Evolutionary conservation across 2,329 filamentous ascomycete species (phyloP), one percentile per base, ranked within the genome.

Genomic region (Amesomyces nigricolor): DNA sequence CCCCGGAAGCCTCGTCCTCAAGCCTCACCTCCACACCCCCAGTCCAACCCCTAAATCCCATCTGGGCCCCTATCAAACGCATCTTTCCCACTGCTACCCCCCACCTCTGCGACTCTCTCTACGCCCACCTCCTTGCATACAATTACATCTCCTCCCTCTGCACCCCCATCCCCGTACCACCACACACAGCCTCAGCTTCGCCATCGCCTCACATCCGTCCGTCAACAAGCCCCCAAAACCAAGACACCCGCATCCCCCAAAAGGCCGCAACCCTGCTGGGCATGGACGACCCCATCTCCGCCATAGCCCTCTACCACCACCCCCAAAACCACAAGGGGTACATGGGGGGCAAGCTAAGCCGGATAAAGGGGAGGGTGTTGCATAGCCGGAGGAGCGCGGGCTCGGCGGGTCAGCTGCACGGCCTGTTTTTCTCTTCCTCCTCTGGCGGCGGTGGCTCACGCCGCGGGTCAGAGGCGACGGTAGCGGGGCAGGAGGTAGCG

Each of bases 91-190:
- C 67, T 2, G 79, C 75, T 19, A 75, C 77, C 2, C 77, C 81
- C 58, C 77, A 78, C 61, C 73, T 82, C 5, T 82, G 80, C 62
- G 79, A 83, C 50, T 78, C 80, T 0, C 67, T 84, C 5, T 83
- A 83, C 62, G 80, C 80, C 0, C 80, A 84, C 62, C 71, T 83
- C 8, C 67, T 83, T 4, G 80, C 78, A 0, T 82, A 80, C 66
- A 83, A 82, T 66, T 83, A 83, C 68, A 70, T 83, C 50, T 67
- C 66, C 44, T 65, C 68, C 5, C 61, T 76, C 9, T 73, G 69
- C 49, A 62, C 51, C 22, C 54, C 48, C 61, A 47, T 38, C 30
- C 52, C 46, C 16, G 38, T 54, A 57, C 54, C 5, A 32, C 47
- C 8, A 61, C 62, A 2, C 57, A 58, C n/a, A 56, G 51, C 7